Base-by-base conservation (phyloP, 805 yeast genomes). In the Ogataea sp. region DNA sequence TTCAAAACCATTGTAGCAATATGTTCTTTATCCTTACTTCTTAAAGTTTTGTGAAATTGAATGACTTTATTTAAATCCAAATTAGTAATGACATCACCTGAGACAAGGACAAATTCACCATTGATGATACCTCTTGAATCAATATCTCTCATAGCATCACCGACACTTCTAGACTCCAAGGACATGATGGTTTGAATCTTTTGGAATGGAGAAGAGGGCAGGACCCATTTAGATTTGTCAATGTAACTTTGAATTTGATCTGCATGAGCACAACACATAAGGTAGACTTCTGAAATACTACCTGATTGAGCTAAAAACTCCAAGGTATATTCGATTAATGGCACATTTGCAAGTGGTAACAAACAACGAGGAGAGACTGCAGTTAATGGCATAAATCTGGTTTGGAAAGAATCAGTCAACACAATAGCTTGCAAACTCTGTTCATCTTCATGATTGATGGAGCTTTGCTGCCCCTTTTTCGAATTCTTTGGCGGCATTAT, bases 11-110 rank as follows among this genome's bases (percentile, higher is more conserved):
- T 89, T 15, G 97, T 93, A 56, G 86, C 82, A 47, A 93, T 88
- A 51, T 90, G 90, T 58, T 93, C 95, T 62, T 80, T 85, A 62
- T 93, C 98, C 41, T 63, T 64, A 25, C 73, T 71, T 49, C 79
- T 83, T 50, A 84, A 78, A 44, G 71, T 72, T 46, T 76, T 75
- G 58, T 93, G 98, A 39, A 75, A 76, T 18, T 75, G 76, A 64
- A 87, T 64, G 28, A 83, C 84, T 49, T 80, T 75, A 35, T 71
- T 73, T 45, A 90, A 78, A 52, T 88, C 93, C 42, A 93, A 72
- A 53, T 93, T 93, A 32, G 96, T 83, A n/a, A 93, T 86, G 16
- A 90, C 94, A 58, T 93, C 98, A 44, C 98, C 98, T 8, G 94
- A 78, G 25, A 93, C 84, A 28, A 93, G 68, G 40, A 93, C 65